Conservation (phyloP, 2,329 filamentous ascomycete genomes). For the Neocatenulostroma microsporum region DNA sequence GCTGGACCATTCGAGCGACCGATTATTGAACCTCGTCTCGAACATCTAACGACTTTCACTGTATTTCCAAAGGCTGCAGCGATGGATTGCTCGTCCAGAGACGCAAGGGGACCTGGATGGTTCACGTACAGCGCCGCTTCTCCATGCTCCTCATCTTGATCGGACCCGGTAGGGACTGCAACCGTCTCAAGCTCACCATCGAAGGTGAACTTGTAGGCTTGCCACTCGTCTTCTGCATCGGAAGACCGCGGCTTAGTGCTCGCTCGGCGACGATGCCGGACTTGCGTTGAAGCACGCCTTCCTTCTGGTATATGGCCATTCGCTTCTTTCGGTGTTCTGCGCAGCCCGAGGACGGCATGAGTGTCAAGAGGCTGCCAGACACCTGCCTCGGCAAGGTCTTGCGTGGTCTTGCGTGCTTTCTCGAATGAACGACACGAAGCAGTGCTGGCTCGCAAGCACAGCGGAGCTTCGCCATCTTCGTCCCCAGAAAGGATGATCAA, state of each 20-base stretch:
- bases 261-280: constrained; percentile 7
- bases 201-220: constrained; percentile 46
- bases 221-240: constrained; percentile 35
- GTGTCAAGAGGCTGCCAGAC: constrained; percentile 56
- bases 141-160: constrained; percentile 30
- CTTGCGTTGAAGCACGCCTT: constrained; percentile 1
- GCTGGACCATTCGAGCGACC: constrained; percentile 8
- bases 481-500: constrained; percentile 15
- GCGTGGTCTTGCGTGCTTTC: constrained; percentile 43
- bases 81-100: constrained; percentile 56
- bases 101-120: constrained; percentile 56
- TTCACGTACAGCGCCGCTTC: constrained; percentile 56
- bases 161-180: constrained; percentile 24
- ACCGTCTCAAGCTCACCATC: constrained; percentile 39
- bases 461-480: constrained; percentile 42
- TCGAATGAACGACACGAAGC: constrained; percentile 25
- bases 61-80: constrained; percentile 65
- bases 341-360: constrained; percentile 57
- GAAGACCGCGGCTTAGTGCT: constrained; percentile 4
- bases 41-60: constrained; percentile 55
- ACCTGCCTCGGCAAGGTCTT: constrained; percentile 55
- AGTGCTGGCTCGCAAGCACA: constrained; percentile 46
- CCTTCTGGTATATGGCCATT: background rate
- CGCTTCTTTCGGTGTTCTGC: constrained; percentile 34
- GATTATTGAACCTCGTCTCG: constrained; percentile 11